Base-by-base conservation (phyloP, 2,329 filamentous ascomycete genomes). In the Biscogniauxia sp. region DNA sequence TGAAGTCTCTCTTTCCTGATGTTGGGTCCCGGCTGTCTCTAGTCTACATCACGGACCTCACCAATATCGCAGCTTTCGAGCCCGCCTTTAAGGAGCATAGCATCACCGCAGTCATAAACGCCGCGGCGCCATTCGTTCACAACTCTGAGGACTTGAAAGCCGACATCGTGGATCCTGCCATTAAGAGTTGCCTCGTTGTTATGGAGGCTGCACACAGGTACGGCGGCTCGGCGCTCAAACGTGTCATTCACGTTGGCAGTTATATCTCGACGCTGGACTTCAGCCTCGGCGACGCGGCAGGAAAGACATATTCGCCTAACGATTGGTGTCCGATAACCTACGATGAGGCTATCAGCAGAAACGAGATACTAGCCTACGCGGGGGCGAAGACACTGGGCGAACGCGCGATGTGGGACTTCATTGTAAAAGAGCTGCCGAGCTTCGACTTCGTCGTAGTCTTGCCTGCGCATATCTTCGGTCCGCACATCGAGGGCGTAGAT, bases 111-210 rank as follows among this genome's bases (percentile, higher is more conserved):
- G 23, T 37, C 13, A 51, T 57, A 45, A 51, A 57, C 20, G 55
- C 45, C 6, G 37, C 55, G 3, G 45, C 55, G 3, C 55, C 45
- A 3, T 20, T 57, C 0, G 41, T 57, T 20, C 49, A 25, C 20
- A 20, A 52, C 8, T 20, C 55, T 17, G 11, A 51, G 45, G 20
- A 57, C 49, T 37, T 32, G 41, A 52, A 51, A 20, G 50, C 49
- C 20, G 55, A 51, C 55, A 20, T 57, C 20, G 55, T 51, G 15
- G 55, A 51, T 20, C 37, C 55, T 8, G 20, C 55, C 20, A 51
- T 57, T 13, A 56, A 32, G 5, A 28, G 55, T 7, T 28, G 54
- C 20, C 37, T 56, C 2, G 17, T 37, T 11, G 41, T 56, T 20
- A 45, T 49, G 17, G 11, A 28, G n/a, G 45, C n/a, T 13, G 37